These are phyloP conservation scores for Paralagenidium karlingii DNA, from an alignment of 352 stramenopile genomes.

Conservation along the genomic window DNA sequence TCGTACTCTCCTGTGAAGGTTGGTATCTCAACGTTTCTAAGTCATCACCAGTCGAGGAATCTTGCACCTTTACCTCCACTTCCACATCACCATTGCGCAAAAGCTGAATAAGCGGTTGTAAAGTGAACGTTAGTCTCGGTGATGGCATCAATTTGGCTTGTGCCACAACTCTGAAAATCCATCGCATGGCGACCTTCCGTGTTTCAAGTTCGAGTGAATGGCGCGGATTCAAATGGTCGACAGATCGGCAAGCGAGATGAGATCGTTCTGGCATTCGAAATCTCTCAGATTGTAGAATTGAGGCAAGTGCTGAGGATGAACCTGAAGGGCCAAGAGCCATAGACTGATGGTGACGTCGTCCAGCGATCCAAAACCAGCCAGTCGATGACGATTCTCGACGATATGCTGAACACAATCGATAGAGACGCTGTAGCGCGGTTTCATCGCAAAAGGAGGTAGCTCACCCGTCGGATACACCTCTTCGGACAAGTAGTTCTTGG, in stretches of 20 bases:
- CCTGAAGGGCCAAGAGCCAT: slow-evolving; percentile 35
- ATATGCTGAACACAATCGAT: slow-evolving; percentile 28
- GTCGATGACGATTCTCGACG: slow-evolving; percentile 11
- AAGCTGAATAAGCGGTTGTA: neutral
- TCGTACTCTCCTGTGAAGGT: too few species aligned
- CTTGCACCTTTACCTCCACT: neutral
- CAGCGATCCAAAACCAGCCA: slow-evolving; percentile 14
- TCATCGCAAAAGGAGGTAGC: slow-evolving; percentile 22
- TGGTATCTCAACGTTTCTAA: too few species aligned
- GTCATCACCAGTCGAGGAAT: too few species aligned
- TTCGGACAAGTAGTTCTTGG: slow-evolving; percentile 19
- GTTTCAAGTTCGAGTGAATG: slow-evolving; percentile 28
- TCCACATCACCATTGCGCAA: neutral
- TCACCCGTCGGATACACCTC: slow-evolving; percentile 14
- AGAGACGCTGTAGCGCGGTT: slow-evolving; percentile 32
- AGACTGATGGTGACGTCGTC: slow-evolving; percentile 48
- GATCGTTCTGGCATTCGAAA: slow-evolving; percentile 12
- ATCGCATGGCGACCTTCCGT: slow-evolving; percentile 16
- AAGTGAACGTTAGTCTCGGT: slow-evolving; percentile 1
- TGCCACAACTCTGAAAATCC: slow-evolving; percentile 25
- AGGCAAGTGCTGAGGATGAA: slow-evolving; percentile 20
- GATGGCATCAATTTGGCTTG: slow-evolving; percentile 3
- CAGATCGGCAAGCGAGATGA: slow-evolving; percentile 35
- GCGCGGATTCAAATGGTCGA: slow-evolving; percentile 19
- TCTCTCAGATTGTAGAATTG: slow-evolving; percentile 29